phyloP scores from a whole-genome alignment of 83 land plant genomes.

The Picea abies region DNA sequence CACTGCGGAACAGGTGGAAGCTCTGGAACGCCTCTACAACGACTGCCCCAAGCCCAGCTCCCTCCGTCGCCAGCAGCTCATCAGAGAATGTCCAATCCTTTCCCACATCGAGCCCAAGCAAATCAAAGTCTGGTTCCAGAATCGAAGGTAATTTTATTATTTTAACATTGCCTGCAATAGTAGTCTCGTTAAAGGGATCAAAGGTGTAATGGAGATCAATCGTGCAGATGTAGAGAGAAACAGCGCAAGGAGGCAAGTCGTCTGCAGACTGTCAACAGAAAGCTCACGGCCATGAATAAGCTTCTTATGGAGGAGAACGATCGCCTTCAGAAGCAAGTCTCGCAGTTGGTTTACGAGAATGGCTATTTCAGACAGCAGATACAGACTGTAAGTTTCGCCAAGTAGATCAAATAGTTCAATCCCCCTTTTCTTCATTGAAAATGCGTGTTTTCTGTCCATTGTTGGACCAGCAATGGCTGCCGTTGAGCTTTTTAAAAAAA shows the following conservation, averaged over 20 bases:
- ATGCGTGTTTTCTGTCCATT: no score
- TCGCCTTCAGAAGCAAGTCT: slow-evolving; percentile 93
- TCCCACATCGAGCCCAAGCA: slow-evolving; percentile 46
- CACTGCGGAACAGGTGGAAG: slow-evolving; percentile 53
- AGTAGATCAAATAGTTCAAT: no score
- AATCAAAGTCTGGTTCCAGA: slow-evolving; percentile 57
- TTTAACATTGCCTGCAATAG: no score
- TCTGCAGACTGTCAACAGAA: slow-evolving; percentile 72
- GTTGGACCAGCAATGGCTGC: no score
- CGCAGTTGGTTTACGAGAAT: slow-evolving; percentile 90
- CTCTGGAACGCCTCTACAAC: slow-evolving; percentile 39
- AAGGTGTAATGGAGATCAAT: no score
- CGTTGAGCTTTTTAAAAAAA: background rate
- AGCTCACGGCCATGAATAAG: slow-evolving; percentile 88
- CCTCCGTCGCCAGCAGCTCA: slow-evolving; percentile 35
- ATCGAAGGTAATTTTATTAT: slow-evolving; percentile 25
- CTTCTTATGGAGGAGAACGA: slow-evolving; percentile 98
- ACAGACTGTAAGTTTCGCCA: slow-evolving; percentile 40
- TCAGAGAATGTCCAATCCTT: slow-evolving; percentile 37
- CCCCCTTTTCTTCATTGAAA: no score
- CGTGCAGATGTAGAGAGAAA: slow-evolving; percentile 73
- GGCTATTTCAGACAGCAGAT: slow-evolving; percentile 81
- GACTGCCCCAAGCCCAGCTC: slow-evolving; percentile 55
- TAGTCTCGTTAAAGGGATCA: no score
- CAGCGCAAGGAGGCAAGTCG: slow-evolving; percentile 77